These are phyloP conservation scores for Asterophora lycoperdoides DNA, from an alignment of 768 basidiomycete species.

Conservation along the genomic window DNA sequence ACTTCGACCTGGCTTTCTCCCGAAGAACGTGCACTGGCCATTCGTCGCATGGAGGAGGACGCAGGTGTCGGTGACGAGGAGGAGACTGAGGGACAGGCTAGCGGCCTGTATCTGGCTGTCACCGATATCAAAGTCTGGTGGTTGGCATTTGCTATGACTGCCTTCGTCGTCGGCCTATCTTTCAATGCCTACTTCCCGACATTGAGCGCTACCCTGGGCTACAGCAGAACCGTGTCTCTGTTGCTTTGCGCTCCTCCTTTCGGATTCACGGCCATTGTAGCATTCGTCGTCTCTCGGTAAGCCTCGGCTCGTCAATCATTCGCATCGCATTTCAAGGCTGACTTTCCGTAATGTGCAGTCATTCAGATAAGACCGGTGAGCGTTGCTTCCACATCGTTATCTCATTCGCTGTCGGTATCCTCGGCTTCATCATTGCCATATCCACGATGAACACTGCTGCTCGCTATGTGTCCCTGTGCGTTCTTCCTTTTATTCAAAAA, in stretches of 20 bases:
- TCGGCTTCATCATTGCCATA: constrained; percentile 66
- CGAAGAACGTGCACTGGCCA: constrained; percentile 53
- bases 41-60: constrained; percentile 61
- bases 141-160: constrained; percentile 32
- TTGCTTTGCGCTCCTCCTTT: constrained; percentile 58
- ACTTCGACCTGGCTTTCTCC: constrained; percentile 53
- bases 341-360: constrained; percentile 31
- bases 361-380: constrained; percentile 68
- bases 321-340: no score
- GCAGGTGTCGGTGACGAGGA: constrained; percentile 24
- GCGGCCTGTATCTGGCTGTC: constrained; percentile 56
- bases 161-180: constrained; percentile 51
- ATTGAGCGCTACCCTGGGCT: constrained; percentile 65
- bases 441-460: constrained; percentile 57
- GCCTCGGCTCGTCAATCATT: neutral
- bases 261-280: constrained; percentile 54
- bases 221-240: constrained; percentile 57
- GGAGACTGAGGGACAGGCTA: constrained; percentile 22
- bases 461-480: constrained; percentile 64
- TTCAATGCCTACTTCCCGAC: constrained; percentile 78
- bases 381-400: constrained; percentile 62
- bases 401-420: constrained; percentile 53
- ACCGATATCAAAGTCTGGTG: constrained; percentile 75
- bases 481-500: neutral
- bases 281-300: constrained; percentile 51